Percentiles rank a stretch among this genome's conserved stretches.
Conservation (phyloP, 2,329 filamentous ascomycete species). For the Microcera coccophila region DNA sequence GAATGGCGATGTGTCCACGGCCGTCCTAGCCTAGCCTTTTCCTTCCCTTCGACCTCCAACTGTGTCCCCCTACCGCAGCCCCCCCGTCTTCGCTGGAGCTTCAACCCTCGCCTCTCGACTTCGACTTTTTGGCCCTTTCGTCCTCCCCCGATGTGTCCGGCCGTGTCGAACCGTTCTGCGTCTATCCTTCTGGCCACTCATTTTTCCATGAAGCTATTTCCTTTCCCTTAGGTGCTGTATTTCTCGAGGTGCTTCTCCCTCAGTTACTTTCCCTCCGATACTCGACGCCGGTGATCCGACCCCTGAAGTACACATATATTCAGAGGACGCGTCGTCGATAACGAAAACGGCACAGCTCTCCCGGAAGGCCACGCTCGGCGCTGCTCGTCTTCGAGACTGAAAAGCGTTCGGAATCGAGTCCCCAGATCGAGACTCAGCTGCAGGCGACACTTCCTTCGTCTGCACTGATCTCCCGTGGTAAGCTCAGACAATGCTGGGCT, state of each 20-base stretch:
- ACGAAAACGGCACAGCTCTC: slow-evolving; percentile 12
- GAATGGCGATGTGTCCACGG: too few species aligned
- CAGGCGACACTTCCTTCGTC: slow-evolving; percentile 57
- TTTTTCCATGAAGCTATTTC: slow-evolving; percentile 28
- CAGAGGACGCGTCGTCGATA: slow-evolving; percentile 34
- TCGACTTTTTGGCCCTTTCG: slow-evolving; percentile 4
- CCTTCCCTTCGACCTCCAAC: too few species aligned
- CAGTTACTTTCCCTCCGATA: slow-evolving; percentile 14
- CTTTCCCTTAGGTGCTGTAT: slow-evolving; percentile 19
- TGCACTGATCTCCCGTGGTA: slow-evolving; percentile 59
- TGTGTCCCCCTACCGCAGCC: too few species aligned
- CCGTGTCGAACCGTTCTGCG: slow-evolving; percentile 24
- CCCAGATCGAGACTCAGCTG: slow-evolving; percentile 50
- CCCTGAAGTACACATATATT: too few species aligned
- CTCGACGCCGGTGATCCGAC: slow-evolving; percentile 11
- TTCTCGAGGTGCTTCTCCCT: slow-evolving; percentile 19
- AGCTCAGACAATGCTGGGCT: slow-evolving; percentile 21
- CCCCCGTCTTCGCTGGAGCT: slow-evolving; percentile 4
- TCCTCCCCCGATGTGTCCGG: slow-evolving; percentile 31
- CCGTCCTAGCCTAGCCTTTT: too few species aligned
- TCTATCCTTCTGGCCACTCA: slow-evolving; percentile 21
- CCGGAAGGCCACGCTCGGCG: slow-evolving; percentile 15
- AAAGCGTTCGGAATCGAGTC: slow-evolving; percentile 26
- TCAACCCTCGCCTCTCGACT: slow-evolving; percentile 13
- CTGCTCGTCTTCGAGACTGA: slow-evolving; percentile 22